Conservation (phyloP, 805 yeast species). For the Cyberlindnera lachancei region DNA sequence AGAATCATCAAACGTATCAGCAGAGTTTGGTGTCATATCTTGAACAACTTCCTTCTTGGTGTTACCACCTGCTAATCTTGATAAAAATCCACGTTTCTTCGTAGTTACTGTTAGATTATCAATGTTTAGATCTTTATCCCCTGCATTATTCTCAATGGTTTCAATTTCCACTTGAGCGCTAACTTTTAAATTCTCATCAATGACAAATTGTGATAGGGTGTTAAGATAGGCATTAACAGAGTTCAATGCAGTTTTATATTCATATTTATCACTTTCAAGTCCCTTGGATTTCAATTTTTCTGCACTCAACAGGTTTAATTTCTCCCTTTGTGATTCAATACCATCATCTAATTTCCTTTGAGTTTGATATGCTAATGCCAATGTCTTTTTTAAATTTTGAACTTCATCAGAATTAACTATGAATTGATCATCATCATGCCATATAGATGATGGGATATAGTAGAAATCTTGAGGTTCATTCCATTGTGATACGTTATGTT, state of each 20-base stretch:
- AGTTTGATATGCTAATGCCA: conserved; percentile 34
- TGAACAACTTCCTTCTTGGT: conserved; percentile 12
- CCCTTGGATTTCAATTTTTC: conserved; percentile 31
- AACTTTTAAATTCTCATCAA: conserved; percentile 68
- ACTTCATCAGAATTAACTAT: conserved; percentile 48
- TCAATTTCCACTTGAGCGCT: conserved; percentile 82
- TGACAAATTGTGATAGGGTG: conserved; percentile 54
- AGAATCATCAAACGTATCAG: conserved; percentile 14
- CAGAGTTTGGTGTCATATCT: background rate
- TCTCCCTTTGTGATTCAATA: conserved; percentile 25
- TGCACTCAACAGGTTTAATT: conserved; percentile 24
- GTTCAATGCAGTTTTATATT: conserved; percentile 27
- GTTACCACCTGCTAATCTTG: conserved; percentile 22
- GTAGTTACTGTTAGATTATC: conserved; percentile 39
- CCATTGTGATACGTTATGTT: conserved; percentile 75
- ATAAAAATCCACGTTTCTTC: conserved; percentile 57
- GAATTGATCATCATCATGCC: conserved; percentile 93
- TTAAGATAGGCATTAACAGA: conserved; percentile 44
- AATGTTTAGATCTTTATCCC: conserved; percentile 61
- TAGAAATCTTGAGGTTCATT: conserved; percentile 79
- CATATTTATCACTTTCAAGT: conserved; percentile 40
- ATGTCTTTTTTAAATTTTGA: conserved; percentile 34
- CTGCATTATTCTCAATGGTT: conserved; percentile 79
- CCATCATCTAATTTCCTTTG: conserved; percentile 23
- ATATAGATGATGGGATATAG: conserved; percentile 82